A percentile compares a stretch with the other conserved stretches of the same genome.
Conservation (phyloP, 164 flowering plant genomes). For the Dillenia suffruticosa region DNA sequence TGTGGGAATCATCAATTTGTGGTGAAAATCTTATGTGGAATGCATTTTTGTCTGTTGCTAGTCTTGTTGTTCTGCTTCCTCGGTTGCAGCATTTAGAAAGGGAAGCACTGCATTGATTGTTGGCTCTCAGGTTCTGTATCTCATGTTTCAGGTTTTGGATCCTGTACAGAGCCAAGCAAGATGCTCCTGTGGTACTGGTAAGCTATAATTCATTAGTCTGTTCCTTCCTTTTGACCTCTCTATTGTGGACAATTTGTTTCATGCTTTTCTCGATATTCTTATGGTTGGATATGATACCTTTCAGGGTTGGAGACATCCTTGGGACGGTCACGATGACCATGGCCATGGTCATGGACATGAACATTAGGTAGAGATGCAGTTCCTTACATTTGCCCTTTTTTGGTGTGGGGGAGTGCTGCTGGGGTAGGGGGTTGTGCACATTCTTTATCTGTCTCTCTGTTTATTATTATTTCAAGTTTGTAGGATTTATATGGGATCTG, state of each 20-base stretch:
- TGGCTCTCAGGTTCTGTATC: not conserved
- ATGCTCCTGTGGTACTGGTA: slow-evolving; percentile 41
- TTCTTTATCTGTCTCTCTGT: not conserved
- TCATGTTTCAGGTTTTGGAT: slow-evolving; percentile 36
- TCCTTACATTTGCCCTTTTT: too few relatives aligned
- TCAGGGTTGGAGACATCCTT: slow-evolving; percentile 87
- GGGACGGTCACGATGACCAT: slow-evolving; percentile 91
- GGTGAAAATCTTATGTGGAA: too few relatives aligned
- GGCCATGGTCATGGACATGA: slow-evolving; percentile 39
- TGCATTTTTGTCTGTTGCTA: too few relatives aligned
- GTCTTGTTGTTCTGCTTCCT: too few relatives aligned
- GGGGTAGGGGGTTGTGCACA: not conserved
- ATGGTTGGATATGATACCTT: too few relatives aligned
- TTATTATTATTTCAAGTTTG: not conserved
- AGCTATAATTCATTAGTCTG: not conserved
- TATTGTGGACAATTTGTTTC: too few relatives aligned
- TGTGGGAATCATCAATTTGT: too few relatives aligned
- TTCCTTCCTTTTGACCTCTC: too few relatives aligned
- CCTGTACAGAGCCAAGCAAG: slow-evolving; percentile 35
- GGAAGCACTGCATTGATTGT: too few relatives aligned
- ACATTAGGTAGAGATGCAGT: slow-evolving; percentile 28
- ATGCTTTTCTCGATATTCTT: too few relatives aligned
- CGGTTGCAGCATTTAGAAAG: too few relatives aligned
- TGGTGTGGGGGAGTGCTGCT: not conserved
- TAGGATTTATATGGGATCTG: not conserved